Conservation (phyloP, 2,329 filamentous ascomycete species). For the Fusarium sp. region DNA sequence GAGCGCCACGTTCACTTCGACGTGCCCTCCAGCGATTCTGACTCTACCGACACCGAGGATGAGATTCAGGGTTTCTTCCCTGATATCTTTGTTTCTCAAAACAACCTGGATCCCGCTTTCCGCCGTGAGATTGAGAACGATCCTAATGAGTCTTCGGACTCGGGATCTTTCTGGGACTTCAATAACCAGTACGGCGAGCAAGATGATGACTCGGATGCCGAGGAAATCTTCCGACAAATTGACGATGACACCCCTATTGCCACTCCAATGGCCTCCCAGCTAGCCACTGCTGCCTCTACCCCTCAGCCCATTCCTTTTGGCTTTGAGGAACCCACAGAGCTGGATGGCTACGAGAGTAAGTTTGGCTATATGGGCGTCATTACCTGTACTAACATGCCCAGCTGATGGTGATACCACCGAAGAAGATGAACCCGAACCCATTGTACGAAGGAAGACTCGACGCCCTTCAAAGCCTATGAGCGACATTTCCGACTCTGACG, state of each 20-base stretch:
- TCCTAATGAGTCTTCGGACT: slow-evolving; percentile 66
- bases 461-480: slow-evolving; percentile 50
- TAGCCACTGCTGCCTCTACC: slow-evolving; percentile 34
- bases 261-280: slow-evolving; percentile 52
- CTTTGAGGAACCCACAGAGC: slow-evolving; percentile 52
- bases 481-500: slow-evolving; percentile 62
- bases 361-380: slow-evolving; percentile 42
- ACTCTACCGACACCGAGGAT: slow-evolving; percentile 71
- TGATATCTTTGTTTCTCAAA: slow-evolving; percentile 82
- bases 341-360: slow-evolving; percentile 71
- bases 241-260: slow-evolving; percentile 56
- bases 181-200: slow-evolving; percentile 57
- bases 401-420: slow-evolving; percentile 71
- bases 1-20: slow-evolving; percentile 80
- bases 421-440: slow-evolving; percentile 64
- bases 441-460: slow-evolving; percentile 59
- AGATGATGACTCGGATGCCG: slow-evolving; percentile 53
- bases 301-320: slow-evolving; percentile 36
- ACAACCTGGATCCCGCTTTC: slow-evolving; percentile 75
- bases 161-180: slow-evolving; percentile 72
- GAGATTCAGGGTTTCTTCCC: slow-evolving; percentile 75
- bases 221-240: slow-evolving; percentile 50
- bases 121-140: slow-evolving; percentile 79
- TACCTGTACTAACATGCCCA: slow-evolving; percentile 54
- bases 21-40: slow-evolving; percentile 72